These are phyloP conservation scores for Fusarium piperis DNA, from an alignment of 2,329 filamentous ascomycete genomes.

Conservation along the genomic window DNA sequence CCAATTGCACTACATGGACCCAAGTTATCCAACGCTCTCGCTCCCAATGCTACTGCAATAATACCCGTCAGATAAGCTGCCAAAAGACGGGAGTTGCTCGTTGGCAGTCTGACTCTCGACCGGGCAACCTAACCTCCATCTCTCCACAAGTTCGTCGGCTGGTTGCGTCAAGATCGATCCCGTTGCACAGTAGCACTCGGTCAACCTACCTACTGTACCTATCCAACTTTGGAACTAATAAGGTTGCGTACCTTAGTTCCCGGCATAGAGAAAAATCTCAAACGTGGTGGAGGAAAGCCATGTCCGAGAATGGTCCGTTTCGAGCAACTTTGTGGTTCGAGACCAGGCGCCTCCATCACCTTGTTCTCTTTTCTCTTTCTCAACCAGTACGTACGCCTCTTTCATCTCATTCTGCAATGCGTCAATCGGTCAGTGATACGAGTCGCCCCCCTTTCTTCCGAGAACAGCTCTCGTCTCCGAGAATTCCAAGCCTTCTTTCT, in stretches of 20 bases:
- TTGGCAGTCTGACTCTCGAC: background rate
- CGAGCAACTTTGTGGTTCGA: slow-evolving; percentile 8
- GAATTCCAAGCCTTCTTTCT: slow-evolving; percentile 13
- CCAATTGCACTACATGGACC: slow-evolving; percentile 38
- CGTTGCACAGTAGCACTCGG: background rate
- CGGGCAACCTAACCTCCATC: slow-evolving; percentile 1
- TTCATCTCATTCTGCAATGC: background rate
- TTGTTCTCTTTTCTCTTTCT: background rate
- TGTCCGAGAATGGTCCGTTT: slow-evolving; percentile 20
- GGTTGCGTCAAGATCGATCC: slow-evolving; percentile 27
- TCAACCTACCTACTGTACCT: background rate
- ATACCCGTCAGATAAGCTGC: background rate
- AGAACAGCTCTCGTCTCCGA: background rate
- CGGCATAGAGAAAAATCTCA: slow-evolving; percentile 15
- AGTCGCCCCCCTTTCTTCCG: slow-evolving; percentile 1
- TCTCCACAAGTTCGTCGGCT: slow-evolving; percentile 34
- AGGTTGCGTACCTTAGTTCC: slow-evolving; percentile 17
- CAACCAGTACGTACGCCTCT: background rate
- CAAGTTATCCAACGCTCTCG: slow-evolving; percentile 1
- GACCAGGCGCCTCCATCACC: background rate
- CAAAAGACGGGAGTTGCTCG: slow-evolving; percentile 3
- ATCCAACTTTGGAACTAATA: background rate
- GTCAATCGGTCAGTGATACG: background rate
- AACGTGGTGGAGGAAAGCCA: slow-evolving; percentile 14
- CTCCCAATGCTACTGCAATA: slow-evolving; percentile 20